These are phyloP conservation scores for Tetrahymena malaccensis DNA, from an alignment of 73 alveolate genomes.

Conservation along the genomic window DNA sequence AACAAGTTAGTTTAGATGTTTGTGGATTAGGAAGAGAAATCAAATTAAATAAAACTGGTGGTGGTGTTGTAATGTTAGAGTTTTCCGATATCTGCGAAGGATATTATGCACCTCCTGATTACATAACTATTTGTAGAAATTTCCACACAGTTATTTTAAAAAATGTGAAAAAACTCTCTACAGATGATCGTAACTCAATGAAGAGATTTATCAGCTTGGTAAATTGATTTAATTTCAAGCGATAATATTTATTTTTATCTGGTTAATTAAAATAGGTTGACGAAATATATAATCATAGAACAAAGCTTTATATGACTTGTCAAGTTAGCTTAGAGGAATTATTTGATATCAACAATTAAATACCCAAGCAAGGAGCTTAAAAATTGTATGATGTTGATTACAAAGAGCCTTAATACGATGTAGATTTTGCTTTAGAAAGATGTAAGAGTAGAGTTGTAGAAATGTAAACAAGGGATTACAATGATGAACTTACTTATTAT, in stretches of 20 bases:
- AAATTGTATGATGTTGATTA: neutral
- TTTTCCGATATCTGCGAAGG: slow-evolving; percentile 72
- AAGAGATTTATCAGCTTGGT: slow-evolving; percentile 58
- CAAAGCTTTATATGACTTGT: slow-evolving; percentile 24
- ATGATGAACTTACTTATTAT: slow-evolving; percentile 45
- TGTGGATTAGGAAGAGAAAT: slow-evolving; percentile 61
- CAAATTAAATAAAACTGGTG: slow-evolving; percentile 20
- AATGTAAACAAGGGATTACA: slow-evolving; percentile 69
- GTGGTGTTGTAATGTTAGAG: slow-evolving; percentile 60
- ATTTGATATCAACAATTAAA: slow-evolving; percentile 7
- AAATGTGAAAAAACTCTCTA: slow-evolving; percentile 56
- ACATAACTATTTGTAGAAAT: slow-evolving; percentile 59
- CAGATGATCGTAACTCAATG: slow-evolving; percentile 57
- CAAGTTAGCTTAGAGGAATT: slow-evolving; percentile 35
- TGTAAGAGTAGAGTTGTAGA: slow-evolving; percentile 65
- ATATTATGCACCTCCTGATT: slow-evolving; percentile 80
- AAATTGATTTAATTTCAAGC: slow-evolving; percentile 15
- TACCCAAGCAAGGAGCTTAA: neutral
- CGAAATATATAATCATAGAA: slow-evolving; percentile 50
- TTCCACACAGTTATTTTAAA: slow-evolving; percentile 64
- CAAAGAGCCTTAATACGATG: slow-evolving; percentile 48
- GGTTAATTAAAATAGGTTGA: slow-evolving; percentile 15
- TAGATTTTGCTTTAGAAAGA: slow-evolving; percentile 76
- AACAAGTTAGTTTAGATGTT: neutral
- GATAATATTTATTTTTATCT: neutral